Evolutionary conservation across 345 rosid species (phyloP), one percentile per base, ranked within the genome.

Genomic region (Nephelium lappaceum): DNA sequence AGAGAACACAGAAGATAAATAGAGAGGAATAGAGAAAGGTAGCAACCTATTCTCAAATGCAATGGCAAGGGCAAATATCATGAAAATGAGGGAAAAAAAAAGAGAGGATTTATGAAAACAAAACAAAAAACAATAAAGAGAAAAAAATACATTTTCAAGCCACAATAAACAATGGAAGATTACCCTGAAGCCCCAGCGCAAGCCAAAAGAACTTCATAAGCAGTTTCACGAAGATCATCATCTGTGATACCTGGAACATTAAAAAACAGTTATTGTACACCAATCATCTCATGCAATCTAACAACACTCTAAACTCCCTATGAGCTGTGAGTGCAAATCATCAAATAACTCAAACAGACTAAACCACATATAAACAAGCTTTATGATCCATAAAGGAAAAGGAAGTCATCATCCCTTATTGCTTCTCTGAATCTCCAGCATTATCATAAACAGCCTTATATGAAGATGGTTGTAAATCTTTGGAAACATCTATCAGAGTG

Each of bases 111-210:
- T 51, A 51, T 14, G 8, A 5, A 45, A 45, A 45, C 1, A 45
- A 49, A 11, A 11, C 19, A 51, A 51, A 51, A 51, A 51, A 51
- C 0, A 27, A 41, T 63, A 75, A 24, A 39, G n/a, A 31, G 8
- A 42, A 8, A 41, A 71, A 68, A 74, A 58, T 38, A 51, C 11
- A 74, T 66, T 47, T 69, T 74, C 69, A 58, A 55, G 27, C 73
- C 74, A 41, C 74, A 67, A 14, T 19, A 62, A 71, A 47, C 42
- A 72, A 66, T 72, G 41, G 43, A 75, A 51, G 80, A 81, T 79
- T 88, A 96, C 99, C 99, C 98, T 63, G 98, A 79, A 71, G 99
- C 95, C 73, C 99, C 99, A 77, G 99, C 99, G 81, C 98, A 94
- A 42, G 98, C 97, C 88, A 96, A 83, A 67, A 96, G 94, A 84